Conservation (phyloP, 1,284 basidiomycete species). For the Cutaneotrichosporon sp. region DNA sequence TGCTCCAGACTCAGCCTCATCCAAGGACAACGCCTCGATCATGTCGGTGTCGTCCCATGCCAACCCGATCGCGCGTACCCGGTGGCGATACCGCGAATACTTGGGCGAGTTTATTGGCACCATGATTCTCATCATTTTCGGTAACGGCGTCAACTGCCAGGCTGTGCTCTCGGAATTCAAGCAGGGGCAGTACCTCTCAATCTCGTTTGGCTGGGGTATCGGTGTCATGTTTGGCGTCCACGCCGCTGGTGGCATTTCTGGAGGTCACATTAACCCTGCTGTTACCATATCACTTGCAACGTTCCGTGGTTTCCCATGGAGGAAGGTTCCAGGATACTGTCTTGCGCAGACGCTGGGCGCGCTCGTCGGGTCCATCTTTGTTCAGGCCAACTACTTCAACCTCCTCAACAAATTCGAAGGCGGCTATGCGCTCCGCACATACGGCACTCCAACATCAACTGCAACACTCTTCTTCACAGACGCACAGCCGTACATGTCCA, state of each 20-base stretch:
- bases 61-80: conserved; percentile 6
- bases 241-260: conserved; percentile 13
- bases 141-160: conserved; percentile 18
- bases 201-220: conserved; percentile 18
- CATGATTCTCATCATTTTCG: conserved; percentile 17
- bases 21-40: not conserved
- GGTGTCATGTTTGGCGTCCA: conserved; percentile 17
- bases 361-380: conserved; percentile 24
- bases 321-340: conserved; percentile 31
- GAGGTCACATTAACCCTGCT: conserved; percentile 31
- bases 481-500: conserved; percentile 8
- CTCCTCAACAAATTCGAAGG: conserved; percentile 14
- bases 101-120: conserved; percentile 15
- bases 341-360: conserved; percentile 34
- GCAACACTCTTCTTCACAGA: conserved; percentile 10
- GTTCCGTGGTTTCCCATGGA: conserved; percentile 36
- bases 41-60: not conserved
- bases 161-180: conserved; percentile 8
- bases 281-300: conserved; percentile 22
- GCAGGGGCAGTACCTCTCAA: conserved; percentile 11
- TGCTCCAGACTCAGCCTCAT: not conserved
- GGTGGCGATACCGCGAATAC: conserved; percentile 6
- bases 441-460: conserved; percentile 9
- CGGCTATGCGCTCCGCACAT: conserved; percentile 8
- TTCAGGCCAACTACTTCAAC: conserved; percentile 24